These are phyloP conservation scores for Dactylellina haptotyla DNA, from an alignment of 2,329 filamentous ascomycete genomes.

Conservation along the genomic window DNA sequence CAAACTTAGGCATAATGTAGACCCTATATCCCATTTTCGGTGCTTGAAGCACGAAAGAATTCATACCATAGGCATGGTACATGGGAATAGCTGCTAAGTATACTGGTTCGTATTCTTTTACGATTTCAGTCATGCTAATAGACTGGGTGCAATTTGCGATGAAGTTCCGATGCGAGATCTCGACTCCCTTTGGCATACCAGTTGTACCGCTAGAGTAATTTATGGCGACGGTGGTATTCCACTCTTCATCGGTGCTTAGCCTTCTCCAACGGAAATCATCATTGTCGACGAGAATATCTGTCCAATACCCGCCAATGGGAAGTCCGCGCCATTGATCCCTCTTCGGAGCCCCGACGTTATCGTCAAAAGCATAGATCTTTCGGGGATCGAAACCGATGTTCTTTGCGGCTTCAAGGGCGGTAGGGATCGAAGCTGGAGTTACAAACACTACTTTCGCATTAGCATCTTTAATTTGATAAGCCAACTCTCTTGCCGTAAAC, in stretches of 20 bases:
- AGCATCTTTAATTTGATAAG: conserved; percentile 78
- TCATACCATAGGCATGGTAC: conserved; percentile 76
- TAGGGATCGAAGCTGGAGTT: conserved; percentile 70
- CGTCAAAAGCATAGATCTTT: conserved; percentile 74
- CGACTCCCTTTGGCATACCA: conserved; percentile 83
- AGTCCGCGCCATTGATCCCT: conserved; percentile 59
- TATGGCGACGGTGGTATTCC: conserved; percentile 71
- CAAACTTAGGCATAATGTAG: conserved; percentile 82
- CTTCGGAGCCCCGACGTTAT: conserved; percentile 56
- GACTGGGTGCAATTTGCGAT: conserved; percentile 75
- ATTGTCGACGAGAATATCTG: conserved; percentile 69
- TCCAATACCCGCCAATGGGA: conserved; percentile 70
- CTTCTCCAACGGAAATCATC: conserved; percentile 72
- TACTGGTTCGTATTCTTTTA: conserved; percentile 60
- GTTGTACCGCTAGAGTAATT: conserved; percentile 86
- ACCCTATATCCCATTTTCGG: conserved; percentile 71
- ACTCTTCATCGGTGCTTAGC: conserved; percentile 65
- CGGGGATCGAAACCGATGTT: conserved; percentile 68
- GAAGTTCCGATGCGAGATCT: conserved; percentile 81
- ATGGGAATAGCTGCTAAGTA: conserved; percentile 71
- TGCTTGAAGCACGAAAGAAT: conserved; percentile 72
- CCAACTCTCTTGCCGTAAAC: conserved; percentile 76
- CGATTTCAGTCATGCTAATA: conserved; percentile 63
- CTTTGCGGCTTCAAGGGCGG: conserved; percentile 73
- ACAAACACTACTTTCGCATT: conserved; percentile 73